phyloP scores from a whole-genome alignment of 2,329 filamentous ascomycete genomes.

The Colletotrichum tropicale region DNA sequence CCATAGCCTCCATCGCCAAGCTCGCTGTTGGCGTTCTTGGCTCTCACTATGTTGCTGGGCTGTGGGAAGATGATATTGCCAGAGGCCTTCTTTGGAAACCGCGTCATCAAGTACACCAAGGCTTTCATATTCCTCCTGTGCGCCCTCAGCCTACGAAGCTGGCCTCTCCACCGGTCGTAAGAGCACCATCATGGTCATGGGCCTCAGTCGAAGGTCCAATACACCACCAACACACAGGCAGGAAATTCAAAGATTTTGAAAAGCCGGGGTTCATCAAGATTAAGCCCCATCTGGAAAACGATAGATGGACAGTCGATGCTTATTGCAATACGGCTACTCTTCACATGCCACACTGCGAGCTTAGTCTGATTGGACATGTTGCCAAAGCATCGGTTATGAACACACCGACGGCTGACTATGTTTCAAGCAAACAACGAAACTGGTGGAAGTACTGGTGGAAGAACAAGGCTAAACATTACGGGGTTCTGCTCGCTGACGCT shows the following conservation, averaged over 20 bases:
- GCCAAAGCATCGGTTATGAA: background rate
- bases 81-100: slow-evolving; percentile 5
- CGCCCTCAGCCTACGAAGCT: background rate
- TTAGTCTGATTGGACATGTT: background rate
- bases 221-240: background rate
- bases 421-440: background rate
- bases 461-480: background rate
- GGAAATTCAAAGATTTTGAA: background rate
- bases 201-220: background rate
- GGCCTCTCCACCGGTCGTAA: background rate
- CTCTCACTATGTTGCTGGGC: background rate
- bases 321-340: background rate
- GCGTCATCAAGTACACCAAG: background rate
- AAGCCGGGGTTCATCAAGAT: background rate
- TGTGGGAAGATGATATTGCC: slow-evolving; percentile 1
- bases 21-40: background rate
- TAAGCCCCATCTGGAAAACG: background rate
- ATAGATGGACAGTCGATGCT: background rate
- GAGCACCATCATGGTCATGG: slow-evolving; percentile 9
- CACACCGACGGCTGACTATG: background rate
- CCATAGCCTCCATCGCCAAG: slow-evolving; percentile 4
- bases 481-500: background rate
- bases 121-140: background rate
- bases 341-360: background rate
- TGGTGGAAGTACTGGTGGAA: background rate